A percentile compares a stretch with the other conserved stretches of the same genome.
These are phyloP conservation scores for Termitomyces sp. DNA, from an alignment of 1,284 basidiomycete genomes.

Conservation along the genomic window DNA sequence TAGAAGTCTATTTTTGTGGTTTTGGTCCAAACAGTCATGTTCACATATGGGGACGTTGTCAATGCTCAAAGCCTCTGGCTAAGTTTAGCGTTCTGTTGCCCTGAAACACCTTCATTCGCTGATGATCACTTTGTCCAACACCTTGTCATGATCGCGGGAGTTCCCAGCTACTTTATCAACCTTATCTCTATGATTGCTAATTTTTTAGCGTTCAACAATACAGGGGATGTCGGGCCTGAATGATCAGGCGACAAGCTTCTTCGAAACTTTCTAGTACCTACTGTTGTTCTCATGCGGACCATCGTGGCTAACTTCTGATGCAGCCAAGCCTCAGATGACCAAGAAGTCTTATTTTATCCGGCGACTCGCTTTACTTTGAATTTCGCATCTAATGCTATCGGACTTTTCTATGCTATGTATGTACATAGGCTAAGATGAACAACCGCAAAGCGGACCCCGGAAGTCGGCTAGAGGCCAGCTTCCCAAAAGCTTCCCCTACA, in stretches of 20 bases:
- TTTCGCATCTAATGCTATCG: not conserved
- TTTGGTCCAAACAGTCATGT: not conserved
- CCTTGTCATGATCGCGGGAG: not conserved
- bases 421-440: no score
- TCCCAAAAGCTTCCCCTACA: no score
- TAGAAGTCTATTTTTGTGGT: conserved; percentile 7
- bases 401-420: not conserved
- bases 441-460: no score
- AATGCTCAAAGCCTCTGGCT: not conserved
- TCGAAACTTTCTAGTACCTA: conserved; percentile 1
- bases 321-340: not conserved
- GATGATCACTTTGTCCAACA: not conserved
- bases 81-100: not conserved
- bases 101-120: not conserved
- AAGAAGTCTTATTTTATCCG: not conserved
- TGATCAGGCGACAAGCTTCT: conserved; percentile 11
- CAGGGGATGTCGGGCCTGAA: conserved; percentile 9
- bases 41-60: not conserved
- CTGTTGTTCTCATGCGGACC: not conserved
- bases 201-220: conserved; percentile 11
- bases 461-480: not conserved
- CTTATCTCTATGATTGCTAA: conserved; percentile 7
- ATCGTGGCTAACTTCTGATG: not conserved
- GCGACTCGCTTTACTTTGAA: not conserved
- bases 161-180: not conserved